Percentiles rank a stretch among this genome's conserved stretches.
Conservation (phyloP, 176 grass and related monocot genomes). For the Eleusine indica region DNA sequence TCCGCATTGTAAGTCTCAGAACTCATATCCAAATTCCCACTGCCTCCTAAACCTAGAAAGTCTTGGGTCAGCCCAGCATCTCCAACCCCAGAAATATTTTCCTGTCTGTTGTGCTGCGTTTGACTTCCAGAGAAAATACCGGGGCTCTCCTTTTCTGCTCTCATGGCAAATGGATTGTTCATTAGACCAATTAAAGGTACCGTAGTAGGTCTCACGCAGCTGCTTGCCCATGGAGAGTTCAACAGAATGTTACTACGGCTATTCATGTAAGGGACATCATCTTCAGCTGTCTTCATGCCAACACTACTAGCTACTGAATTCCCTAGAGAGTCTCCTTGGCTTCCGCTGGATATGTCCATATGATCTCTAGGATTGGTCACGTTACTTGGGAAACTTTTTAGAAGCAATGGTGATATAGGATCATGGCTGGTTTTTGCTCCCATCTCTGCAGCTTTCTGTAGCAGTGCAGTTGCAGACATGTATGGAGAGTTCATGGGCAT, state of each 20-base stretch:
- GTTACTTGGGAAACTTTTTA: slow-evolving; percentile 55
- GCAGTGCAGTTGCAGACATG: slow-evolving; percentile 69
- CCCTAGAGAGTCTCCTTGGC: slow-evolving; percentile 45
- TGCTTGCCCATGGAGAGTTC: slow-evolving; percentile 45
- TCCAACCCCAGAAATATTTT: slow-evolving; percentile 46
- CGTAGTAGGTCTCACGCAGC: slow-evolving; percentile 35
- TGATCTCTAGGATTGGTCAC: slow-evolving; percentile 45
- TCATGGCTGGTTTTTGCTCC: slow-evolving; percentile 66
- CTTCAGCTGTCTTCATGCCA: slow-evolving; percentile 33
- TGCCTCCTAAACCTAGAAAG: slow-evolving; percentile 56
- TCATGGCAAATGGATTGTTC: slow-evolving; percentile 23
- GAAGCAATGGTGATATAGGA: slow-evolving; percentile 63
- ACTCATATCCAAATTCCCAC: slow-evolving; percentile 49
- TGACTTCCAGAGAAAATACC: slow-evolving; percentile 34
- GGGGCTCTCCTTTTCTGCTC: slow-evolving; percentile 42
- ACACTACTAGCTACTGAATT: slow-evolving; percentile 46
- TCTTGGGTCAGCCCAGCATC: slow-evolving; percentile 57
- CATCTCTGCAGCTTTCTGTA: slow-evolving; percentile 73
- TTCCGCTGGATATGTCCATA: slow-evolving; percentile 51
- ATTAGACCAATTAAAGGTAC: slow-evolving; percentile 35
- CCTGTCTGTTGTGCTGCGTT: slow-evolving; percentile 39
- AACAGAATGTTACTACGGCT: slow-evolving; percentile 37
- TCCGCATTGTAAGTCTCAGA: slow-evolving; percentile 43
- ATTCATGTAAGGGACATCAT: slow-evolving; percentile 42
- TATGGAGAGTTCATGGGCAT: slow-evolving; percentile 61